Evolutionary conservation across 441 rosid species (phyloP).

Genomic region (Pelargonium cotyledonis): DNA sequence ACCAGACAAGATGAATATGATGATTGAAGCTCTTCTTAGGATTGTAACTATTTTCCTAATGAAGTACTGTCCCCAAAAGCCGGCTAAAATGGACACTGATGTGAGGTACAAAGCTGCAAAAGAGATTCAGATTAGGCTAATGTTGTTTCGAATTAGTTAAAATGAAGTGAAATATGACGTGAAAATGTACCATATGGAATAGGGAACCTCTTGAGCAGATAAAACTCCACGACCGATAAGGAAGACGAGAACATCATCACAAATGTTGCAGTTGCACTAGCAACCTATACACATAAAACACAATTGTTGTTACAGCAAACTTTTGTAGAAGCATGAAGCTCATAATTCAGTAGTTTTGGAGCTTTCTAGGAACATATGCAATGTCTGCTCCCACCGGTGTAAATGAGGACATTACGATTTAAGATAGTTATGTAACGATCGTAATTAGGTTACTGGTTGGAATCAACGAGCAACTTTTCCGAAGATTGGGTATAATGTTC

Average conservation of each 20-base stretch:
- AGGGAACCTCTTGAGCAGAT: constrained; percentile 85
- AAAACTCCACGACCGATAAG: constrained; percentile 84
- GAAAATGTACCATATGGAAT: constrained; percentile 63
- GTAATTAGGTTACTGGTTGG: no score
- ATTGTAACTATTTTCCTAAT: constrained; percentile 55
- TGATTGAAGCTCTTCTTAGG: constrained; percentile 59
- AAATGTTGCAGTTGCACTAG: constrained; percentile 92
- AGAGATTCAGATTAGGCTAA: background rate
- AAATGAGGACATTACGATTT: no score
- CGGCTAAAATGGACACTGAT: constrained; percentile 60
- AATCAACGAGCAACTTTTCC: no score
- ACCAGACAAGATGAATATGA: constrained; percentile 69
- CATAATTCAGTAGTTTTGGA: no score
- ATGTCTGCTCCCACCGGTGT: no score
- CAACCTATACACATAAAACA: constrained; percentile 43
- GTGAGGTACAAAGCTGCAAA: constrained; percentile 62
- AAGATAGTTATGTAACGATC: no score
- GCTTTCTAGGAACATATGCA: no score
- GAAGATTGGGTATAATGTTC: background rate
- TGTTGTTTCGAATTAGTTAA: background rate
- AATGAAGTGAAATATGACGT: background rate
- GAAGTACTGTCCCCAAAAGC: constrained; percentile 87
- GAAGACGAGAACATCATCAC: constrained; percentile 97
- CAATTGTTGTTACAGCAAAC: no score
- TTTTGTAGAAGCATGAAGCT: no score